A percentile compares a stretch with the other conserved stretches of the same genome.
phyloP scores from a whole-genome alignment of 2,329 filamentous ascomycete genomes.

The Pseudopithomyces maydicus region DNA sequence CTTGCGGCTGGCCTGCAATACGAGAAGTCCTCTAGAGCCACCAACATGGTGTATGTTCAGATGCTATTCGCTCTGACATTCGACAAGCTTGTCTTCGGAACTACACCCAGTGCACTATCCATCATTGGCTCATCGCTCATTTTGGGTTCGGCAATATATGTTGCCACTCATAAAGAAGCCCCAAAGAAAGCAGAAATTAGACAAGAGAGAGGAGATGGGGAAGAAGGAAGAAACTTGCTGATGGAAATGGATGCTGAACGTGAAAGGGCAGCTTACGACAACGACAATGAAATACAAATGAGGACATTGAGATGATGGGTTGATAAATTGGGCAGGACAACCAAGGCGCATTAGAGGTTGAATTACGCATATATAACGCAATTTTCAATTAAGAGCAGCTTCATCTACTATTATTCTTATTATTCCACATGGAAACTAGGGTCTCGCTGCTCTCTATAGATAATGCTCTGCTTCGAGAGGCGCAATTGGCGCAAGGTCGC shows the following conservation, averaged over 20 bases:
- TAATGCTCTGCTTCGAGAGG: no score
- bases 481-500: no score
- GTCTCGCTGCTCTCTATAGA: no score
- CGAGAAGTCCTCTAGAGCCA: slow-evolving; percentile 67
- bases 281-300: slow-evolving; percentile 22
- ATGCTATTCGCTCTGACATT: slow-evolving; percentile 71
- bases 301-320: slow-evolving; percentile 18
- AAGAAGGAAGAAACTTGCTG: slow-evolving; percentile 44
- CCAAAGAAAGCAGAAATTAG: slow-evolving; percentile 24
- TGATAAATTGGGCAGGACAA: neutral
- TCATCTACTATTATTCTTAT: neutral
- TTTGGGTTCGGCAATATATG: slow-evolving; percentile 67
- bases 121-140: slow-evolving; percentile 68
- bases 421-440: no score
- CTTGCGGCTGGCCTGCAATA: slow-evolving; percentile 76
- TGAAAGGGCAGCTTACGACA: slow-evolving; percentile 16
- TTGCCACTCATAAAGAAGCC: slow-evolving; percentile 60
- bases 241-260: slow-evolving; percentile 25
- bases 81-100: slow-evolving; percentile 68
- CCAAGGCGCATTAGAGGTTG: neutral
- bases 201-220: slow-evolving; percentile 20
- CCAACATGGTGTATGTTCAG: slow-evolving; percentile 71
- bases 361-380: neutral
- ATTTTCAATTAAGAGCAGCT: neutral
- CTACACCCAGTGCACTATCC: slow-evolving; percentile 61